phyloP scores from a whole-genome alignment of 805 yeast genomes.

The Candida ascalaphidarum region DNA sequence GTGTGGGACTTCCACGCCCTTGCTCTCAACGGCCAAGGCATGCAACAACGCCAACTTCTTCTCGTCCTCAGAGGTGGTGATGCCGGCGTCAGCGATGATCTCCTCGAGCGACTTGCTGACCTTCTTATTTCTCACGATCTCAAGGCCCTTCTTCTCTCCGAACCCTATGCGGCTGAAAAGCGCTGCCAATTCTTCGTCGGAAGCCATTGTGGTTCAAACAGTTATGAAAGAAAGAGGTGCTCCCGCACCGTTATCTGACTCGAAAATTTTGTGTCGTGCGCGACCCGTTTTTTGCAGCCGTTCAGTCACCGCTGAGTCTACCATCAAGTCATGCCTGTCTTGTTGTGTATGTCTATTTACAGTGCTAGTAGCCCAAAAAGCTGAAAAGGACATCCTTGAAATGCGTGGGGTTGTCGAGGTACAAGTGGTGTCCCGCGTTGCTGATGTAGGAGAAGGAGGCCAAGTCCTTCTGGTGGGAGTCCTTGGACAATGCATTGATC shows the following conservation, averaged over 20 bases:
- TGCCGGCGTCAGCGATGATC: constrained; percentile 40
- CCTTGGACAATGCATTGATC: constrained; percentile 12
- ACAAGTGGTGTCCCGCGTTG: constrained; percentile 48
- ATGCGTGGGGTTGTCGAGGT: constrained; percentile 39
- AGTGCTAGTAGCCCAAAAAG: constrained; percentile 28
- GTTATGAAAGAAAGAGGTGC: too few species aligned
- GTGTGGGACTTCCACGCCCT: constrained; percentile 44
- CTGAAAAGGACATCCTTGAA: constrained; percentile 21
- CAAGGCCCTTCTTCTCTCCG: constrained; percentile 66
- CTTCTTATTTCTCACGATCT: constrained; percentile 78
- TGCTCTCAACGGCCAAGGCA: constrained; percentile 64
- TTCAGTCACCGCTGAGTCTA: too few species aligned
- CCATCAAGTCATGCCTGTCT: too few species aligned
- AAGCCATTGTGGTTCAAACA: constrained; percentile 4
- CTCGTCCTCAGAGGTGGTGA: constrained; percentile 39
- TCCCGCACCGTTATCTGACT: too few species aligned
- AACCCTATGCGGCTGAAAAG: constrained; percentile 50
- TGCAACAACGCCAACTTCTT: constrained; percentile 61
- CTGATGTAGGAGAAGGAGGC: constrained; percentile 27
- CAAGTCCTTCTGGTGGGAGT: constrained; percentile 17
- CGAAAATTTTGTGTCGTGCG: too few species aligned
- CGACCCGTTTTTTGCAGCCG: too few species aligned
- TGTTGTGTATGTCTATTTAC: too few species aligned
- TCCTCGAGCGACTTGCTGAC: constrained; percentile 63
- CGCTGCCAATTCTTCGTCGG: constrained; percentile 21